phyloP scores from a whole-genome alignment of 495 filamentous ascomycete genomes.

The Talaromyces stipitatus region DNA sequence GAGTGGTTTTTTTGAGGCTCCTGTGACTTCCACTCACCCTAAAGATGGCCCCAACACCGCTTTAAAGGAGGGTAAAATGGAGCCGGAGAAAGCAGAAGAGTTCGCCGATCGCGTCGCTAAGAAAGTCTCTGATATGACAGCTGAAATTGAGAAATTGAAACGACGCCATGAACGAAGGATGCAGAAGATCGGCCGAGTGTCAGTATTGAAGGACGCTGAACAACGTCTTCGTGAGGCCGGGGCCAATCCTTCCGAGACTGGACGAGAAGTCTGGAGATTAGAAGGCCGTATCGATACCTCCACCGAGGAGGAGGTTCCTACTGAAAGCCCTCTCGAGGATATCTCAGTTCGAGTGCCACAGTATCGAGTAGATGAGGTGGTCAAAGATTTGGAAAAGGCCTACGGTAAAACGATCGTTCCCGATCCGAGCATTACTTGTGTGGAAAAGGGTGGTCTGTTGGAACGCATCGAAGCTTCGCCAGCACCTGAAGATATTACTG shows the following conservation, averaged over 20 bases:
- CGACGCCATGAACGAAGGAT: slow-evolving; percentile 65
- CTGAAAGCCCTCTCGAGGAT: slow-evolving; percentile 13
- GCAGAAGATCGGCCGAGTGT: slow-evolving; percentile 62
- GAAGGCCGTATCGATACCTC: slow-evolving; percentile 47
- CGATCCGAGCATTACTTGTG: slow-evolving; percentile 55
- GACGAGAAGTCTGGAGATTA: slow-evolving; percentile 54
- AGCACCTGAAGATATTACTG: slow-evolving; percentile 30
- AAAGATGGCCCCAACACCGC: slow-evolving; percentile 36
- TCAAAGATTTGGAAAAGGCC: slow-evolving; percentile 47
- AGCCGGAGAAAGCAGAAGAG: slow-evolving; percentile 59
- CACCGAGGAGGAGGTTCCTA: slow-evolving; percentile 43
- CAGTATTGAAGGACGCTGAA: slow-evolving; percentile 57
- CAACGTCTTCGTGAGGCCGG: slow-evolving; percentile 42
- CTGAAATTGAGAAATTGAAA: slow-evolving; percentile 78
- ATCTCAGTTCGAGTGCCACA: slow-evolving; percentile 37
- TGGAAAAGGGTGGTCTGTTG: slow-evolving; percentile 65
- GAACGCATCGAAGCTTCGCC: slow-evolving; percentile 47
- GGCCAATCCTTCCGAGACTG: slow-evolving; percentile 42
- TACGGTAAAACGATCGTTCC: slow-evolving; percentile 48
- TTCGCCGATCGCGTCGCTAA: slow-evolving; percentile 67
- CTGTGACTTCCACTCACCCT: slow-evolving; percentile 22
- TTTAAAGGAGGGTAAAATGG: slow-evolving; percentile 52
- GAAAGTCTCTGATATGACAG: slow-evolving; percentile 55
- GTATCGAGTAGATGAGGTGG: slow-evolving; percentile 53
- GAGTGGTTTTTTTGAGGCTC: slow-evolving; percentile 65